Base-by-base conservation (phyloP, 1,284 basidiomycete species). In the Neotropicomus parvogracilis region DNA sequence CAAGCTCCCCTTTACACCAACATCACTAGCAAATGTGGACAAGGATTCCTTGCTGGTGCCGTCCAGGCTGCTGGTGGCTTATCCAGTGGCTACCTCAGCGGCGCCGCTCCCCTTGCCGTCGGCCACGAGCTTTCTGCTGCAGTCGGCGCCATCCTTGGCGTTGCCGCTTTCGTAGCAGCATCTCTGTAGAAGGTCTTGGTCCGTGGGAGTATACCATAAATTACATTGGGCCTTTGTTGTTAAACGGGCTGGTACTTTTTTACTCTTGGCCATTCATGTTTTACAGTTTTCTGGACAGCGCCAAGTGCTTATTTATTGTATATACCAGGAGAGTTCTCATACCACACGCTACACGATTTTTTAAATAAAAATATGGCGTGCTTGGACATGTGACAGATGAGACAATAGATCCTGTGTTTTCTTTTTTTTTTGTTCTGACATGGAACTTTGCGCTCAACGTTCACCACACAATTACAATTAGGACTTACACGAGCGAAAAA, bases 41-140 rank as follows among this genome's bases (percentile, higher is more conserved):
- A 65, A 6, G 72, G 60, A 63, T 88, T 89, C 78, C 69, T 89
- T 50, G 75, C 65, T 49, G 77, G 79, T 34, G 77, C 76, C 17
- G 79, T 85, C 32, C 71, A 80, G 60, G 84, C 85, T 45, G 87
- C 84, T 31, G 86, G 83, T 58, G 78, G 80, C 31, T 63, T 84
- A 40, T 71, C 72, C 1, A 48, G 57, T 13, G 67, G 76, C 36
- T 34, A 75, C 41, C 1, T 69, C 26, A 59, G 48, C 26, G 54
- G 60, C n/a, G 64, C 61, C 1, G 61, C 66, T 36, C 51, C 58
- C 27, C 64, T 59, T 20, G 34, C 56, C 3, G 53, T 56, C 10
- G 54, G 46, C 24, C 52, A 53, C 40, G 66, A 67, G 10, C 20
- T 69, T 17, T 54, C 63, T 16, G 40, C 51, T 13, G 51, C 53